phyloP scores from a whole-genome alignment of 441 rosid species.

The Brassica balearica region DNA sequence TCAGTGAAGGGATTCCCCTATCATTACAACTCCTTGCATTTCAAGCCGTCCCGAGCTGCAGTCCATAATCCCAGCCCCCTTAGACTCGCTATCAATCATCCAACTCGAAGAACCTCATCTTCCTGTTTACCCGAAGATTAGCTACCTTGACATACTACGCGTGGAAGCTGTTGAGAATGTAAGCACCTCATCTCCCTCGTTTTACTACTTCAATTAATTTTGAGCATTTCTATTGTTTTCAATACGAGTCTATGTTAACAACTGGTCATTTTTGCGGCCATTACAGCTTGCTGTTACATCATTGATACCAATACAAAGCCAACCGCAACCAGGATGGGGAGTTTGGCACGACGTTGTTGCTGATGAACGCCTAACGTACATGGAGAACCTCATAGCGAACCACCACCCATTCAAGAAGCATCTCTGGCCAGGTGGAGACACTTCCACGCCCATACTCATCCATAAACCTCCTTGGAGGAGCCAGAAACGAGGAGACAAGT shows the following conservation, averaged over 20 bases:
- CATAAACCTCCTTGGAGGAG: not conserved
- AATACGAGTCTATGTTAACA: too few relatives aligned
- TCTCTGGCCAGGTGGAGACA: not conserved
- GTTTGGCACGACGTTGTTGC: not conserved
- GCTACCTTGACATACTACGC: not conserved
- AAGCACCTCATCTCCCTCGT: not conserved
- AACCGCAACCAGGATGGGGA: not conserved
- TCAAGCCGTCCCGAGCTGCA: not conserved
- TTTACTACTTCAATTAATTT: too few relatives aligned
- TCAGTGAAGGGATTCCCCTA: not conserved
- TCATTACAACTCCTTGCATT: not conserved
- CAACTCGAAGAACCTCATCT: not conserved
- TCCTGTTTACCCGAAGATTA: not conserved
- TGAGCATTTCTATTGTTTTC: too few relatives aligned
- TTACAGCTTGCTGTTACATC: not conserved
- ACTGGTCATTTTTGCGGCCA: too few relatives aligned
- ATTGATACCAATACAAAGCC: not conserved
- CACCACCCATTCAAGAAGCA: not conserved
- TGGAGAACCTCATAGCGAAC: not conserved
- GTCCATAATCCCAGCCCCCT: not conserved
- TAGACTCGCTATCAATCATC: not conserved
- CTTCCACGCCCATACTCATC: not conserved
- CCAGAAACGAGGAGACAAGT: not conserved
- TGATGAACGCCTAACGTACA: not conserved
- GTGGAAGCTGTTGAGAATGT: not conserved